A percentile compares a stretch with the other conserved stretches of the same genome.
phyloP scores from a whole-genome alignment of 2,329 filamentous ascomycete species.

The Xylariaceae sp. region DNA sequence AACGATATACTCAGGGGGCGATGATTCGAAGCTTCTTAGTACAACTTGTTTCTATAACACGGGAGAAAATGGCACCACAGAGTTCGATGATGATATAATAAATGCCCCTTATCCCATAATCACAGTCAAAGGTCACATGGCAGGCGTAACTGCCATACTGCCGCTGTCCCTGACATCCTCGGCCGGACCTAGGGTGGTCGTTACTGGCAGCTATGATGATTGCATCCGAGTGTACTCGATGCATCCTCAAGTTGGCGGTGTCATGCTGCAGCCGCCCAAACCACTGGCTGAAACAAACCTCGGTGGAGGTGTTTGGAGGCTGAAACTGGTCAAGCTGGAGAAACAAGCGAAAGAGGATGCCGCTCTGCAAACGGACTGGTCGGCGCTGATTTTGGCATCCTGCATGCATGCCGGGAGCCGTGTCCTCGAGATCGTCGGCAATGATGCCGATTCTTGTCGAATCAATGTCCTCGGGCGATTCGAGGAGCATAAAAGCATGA shows the following conservation, averaged over 20 bases:
- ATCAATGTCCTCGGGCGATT: slow-evolving; percentile 68
- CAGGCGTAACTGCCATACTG: slow-evolving; percentile 83
- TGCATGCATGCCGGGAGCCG: slow-evolving; percentile 89
- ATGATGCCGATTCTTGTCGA: slow-evolving; percentile 44
- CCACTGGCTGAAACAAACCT: slow-evolving; percentile 63
- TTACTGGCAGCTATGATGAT: slow-evolving; percentile 94
- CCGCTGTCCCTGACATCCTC: slow-evolving; percentile 50
- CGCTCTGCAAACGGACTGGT: slow-evolving; percentile 20
- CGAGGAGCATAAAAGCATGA: slow-evolving; percentile 89
- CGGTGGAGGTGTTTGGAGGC: slow-evolving; percentile 80
- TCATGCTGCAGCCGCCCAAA: slow-evolving; percentile 41
- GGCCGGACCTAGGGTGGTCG: slow-evolving; percentile 52
- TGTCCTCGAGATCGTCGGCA: slow-evolving; percentile 49
- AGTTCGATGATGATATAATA: slow-evolving; percentile 16
- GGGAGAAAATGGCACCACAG: slow-evolving; percentile 5
- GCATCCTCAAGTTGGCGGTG: slow-evolving; percentile 38
- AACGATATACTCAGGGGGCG: slow-evolving; percentile 65
- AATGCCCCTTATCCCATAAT: slow-evolving; percentile 27
- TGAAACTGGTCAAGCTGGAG: slow-evolving; percentile 56
- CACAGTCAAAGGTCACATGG: slow-evolving; percentile 58
- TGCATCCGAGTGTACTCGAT: slow-evolving; percentile 63
- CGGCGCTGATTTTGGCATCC: slow-evolving; percentile 64
- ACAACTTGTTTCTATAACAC: slow-evolving; percentile 33
- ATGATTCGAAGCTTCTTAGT: slow-evolving; percentile 63
- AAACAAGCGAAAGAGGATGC: slow-evolving; percentile 21